Percentiles rank a stretch among this genome's conserved stretches.
These are phyloP conservation scores for Penstemon eatonii DNA, from an alignment of 257 asterid species.

Conservation along the genomic window DNA sequence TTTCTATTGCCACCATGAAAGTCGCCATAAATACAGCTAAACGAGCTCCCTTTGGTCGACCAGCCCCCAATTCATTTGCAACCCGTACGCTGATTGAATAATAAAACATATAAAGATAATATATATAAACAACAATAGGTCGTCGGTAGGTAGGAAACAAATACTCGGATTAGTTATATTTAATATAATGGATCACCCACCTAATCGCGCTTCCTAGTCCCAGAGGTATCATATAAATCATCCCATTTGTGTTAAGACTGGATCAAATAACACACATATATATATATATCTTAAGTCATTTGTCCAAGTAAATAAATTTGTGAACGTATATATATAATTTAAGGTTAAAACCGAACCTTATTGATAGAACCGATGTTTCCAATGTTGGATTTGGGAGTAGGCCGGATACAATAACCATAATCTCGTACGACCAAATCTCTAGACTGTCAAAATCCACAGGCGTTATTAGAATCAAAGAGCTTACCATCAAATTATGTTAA, in stretches of 20 bases:
- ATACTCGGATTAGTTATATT: too few relatives aligned
- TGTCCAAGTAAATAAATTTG: not conserved
- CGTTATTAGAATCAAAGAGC: too few relatives aligned
- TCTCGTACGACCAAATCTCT: conserved; percentile 77
- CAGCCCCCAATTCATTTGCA: conserved; percentile 71
- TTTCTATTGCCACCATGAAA: conserved; percentile 50
- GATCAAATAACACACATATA: not conserved
- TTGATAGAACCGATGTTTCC: conserved; percentile 76
- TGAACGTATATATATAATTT: too few relatives aligned
- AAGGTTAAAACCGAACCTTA: conserved; percentile 36
- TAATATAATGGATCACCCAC: conserved; percentile 31
- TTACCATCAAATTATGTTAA: too few relatives aligned
- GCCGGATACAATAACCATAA: conserved; percentile 76
- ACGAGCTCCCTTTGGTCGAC: conserved; percentile 59
- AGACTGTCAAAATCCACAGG: conserved; percentile 38
- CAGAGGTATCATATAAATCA: conserved; percentile 70
- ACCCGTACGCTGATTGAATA: conserved; percentile 52
- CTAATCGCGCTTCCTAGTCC: conserved; percentile 73
- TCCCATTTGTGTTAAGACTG: conserved; percentile 57
- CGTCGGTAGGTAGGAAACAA: not conserved
- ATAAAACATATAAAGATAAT: not conserved
- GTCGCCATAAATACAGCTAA: conserved; percentile 54
- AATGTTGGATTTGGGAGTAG: conserved; percentile 69
- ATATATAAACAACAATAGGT: not conserved
- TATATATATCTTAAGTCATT: not conserved